Evolutionary conservation across 1,284 basidiomycete genomes (phyloP).

Genomic region (Malassezia nana): DNA sequence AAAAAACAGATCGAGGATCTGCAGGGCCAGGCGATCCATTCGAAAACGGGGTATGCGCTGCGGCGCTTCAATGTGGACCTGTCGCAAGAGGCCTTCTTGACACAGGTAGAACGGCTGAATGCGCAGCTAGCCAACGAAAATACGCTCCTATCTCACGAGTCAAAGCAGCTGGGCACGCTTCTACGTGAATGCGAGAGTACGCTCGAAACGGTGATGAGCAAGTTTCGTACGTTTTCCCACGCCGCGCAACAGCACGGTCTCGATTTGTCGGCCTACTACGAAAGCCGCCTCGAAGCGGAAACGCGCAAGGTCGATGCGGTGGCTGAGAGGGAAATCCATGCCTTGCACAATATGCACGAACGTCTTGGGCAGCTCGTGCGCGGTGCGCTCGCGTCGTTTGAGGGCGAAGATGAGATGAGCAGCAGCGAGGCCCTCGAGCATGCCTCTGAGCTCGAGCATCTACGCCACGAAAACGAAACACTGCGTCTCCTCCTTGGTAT

Average conservation of each 20-base stretch:
- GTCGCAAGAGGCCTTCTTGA: slow-evolving; percentile 83
- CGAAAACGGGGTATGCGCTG: slow-evolving; percentile 68
- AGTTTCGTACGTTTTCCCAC: slow-evolving; percentile 83
- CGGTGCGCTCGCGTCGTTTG: slow-evolving; percentile 12
- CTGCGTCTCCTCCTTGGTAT: slow-evolving; percentile 33
- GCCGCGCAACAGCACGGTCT: slow-evolving; percentile 86
- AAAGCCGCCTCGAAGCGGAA: slow-evolving; percentile 44
- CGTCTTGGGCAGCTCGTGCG: slow-evolving; percentile 35
- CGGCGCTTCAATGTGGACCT: slow-evolving; percentile 89
- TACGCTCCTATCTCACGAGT: slow-evolving; percentile 79
- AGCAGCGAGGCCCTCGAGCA: slow-evolving; percentile 30
- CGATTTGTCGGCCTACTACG: slow-evolving; percentile 81
- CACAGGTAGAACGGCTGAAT: slow-evolving; percentile 79
- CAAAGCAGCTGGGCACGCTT: slow-evolving; percentile 76
- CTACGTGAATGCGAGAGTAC: slow-evolving; percentile 91
- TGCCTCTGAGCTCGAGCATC: slow-evolving; percentile 34
- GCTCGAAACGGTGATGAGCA: slow-evolving; percentile 89
- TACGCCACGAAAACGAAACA: slow-evolving; percentile 40
- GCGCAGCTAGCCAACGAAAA: slow-evolving; percentile 88
- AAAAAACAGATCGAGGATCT: slow-evolving; percentile 54
- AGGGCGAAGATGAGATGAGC: slow-evolving; percentile 39
- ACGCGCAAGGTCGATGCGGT: slow-evolving; percentile 5
- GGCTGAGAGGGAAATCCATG: not conserved
- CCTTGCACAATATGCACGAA: slow-evolving; percentile 9
- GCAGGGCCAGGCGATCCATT: slow-evolving; percentile 61